Evolutionary conservation across 495 filamentous ascomycete genomes (phyloP).

Genomic region (Hyphodiscus hymeniophilus): DNA sequence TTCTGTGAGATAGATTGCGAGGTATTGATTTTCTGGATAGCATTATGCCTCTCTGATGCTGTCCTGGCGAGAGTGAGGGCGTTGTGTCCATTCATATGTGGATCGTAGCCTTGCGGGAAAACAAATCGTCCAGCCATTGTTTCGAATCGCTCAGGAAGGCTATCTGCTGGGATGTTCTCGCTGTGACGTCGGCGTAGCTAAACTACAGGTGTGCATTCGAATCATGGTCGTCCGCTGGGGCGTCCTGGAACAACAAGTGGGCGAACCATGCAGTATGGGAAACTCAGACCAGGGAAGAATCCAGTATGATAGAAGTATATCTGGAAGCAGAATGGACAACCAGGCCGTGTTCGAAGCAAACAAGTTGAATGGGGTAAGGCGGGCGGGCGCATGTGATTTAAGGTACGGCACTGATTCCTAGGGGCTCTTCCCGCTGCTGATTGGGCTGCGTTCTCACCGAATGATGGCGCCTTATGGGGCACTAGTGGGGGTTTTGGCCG

Average conservation of each 20-base stretch:
- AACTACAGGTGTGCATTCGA: not conserved
- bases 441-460: too few relatives aligned
- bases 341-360: too few relatives aligned
- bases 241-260: not conserved
- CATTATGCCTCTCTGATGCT: constrained; percentile 13
- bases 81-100: constrained; percentile 20
- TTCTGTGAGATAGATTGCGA: not conserved
- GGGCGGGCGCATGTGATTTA: too few relatives aligned
- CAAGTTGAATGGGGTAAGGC: too few relatives aligned
- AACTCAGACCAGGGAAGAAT: not conserved
- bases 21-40: constrained; percentile 3
- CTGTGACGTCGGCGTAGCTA: constrained; percentile 14
- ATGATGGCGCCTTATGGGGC: too few relatives aligned
- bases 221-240: constrained; percentile 2
- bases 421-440: too few relatives aligned
- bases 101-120: constrained; percentile 18
- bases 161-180: not conserved
- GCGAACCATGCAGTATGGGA: not conserved
- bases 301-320: too few relatives aligned
- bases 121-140: constrained; percentile 16
- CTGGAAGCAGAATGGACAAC: too few relatives aligned
- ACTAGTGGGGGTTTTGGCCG: too few relatives aligned
- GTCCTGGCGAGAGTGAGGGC: constrained; percentile 13
- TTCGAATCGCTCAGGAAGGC: not conserved
- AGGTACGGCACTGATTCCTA: too few relatives aligned